A percentile compares a stretch with the other conserved stretches of the same genome.
Conservation (phyloP, 129 eudicot species). For the Gnaphalium uliginosum region DNA sequence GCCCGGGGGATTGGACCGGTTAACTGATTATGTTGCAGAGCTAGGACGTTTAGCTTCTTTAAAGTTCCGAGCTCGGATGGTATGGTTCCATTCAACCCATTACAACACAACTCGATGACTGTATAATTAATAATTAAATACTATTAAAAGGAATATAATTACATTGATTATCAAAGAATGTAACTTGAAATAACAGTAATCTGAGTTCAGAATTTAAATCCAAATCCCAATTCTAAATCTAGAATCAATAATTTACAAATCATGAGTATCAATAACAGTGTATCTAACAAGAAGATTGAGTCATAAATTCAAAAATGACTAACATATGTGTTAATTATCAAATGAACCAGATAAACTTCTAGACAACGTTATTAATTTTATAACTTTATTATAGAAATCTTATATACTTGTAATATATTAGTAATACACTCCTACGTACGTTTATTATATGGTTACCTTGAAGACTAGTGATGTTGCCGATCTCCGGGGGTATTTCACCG, state of each 20-base stretch:
- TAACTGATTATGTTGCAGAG: slow-evolving; percentile 55
- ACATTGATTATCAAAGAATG: background rate
- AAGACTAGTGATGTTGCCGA: slow-evolving; percentile 67
- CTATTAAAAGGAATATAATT: background rate
- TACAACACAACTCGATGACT: slow-evolving; percentile 75
- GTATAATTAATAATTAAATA: slow-evolving; percentile 14
- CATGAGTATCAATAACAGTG: background rate
- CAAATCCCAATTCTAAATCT: slow-evolving; percentile 5
- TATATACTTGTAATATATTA: too few species aligned
- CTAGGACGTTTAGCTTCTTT: slow-evolving; percentile 53
- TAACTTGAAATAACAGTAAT: background rate
- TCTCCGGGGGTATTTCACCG: slow-evolving; percentile 64
- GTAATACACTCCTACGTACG: too few species aligned
- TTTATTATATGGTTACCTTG: slow-evolving; percentile 52
- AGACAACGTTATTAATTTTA: too few species aligned
- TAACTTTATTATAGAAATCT: too few species aligned
- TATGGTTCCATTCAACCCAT: slow-evolving; percentile 70
- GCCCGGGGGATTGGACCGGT: slow-evolving; percentile 64
- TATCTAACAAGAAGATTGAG: background rate
- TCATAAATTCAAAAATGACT: background rate
- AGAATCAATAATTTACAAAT: background rate
- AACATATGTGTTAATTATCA: background rate
- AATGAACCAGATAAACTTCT: background rate
- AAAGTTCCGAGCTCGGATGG: slow-evolving; percentile 66
- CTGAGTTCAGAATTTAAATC: background rate